Conservation (phyloP, 2,329 filamentous ascomycete genomes). For the Mycosphaerelloides madeirae region DNA sequence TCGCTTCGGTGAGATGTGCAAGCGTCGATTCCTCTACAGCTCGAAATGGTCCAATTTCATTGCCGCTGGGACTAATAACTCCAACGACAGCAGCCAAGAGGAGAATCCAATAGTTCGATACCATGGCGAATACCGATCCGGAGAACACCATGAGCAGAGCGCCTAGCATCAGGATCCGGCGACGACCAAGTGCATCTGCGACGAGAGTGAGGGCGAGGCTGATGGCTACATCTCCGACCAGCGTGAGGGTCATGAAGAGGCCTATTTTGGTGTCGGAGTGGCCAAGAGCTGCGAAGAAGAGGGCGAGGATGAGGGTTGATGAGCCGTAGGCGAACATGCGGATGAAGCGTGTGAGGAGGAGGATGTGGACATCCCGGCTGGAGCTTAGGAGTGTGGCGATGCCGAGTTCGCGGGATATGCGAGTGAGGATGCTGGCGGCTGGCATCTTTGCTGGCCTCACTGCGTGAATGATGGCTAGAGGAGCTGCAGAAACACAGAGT, state of each 20-base stretch:
- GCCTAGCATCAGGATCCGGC: constrained; percentile 26
- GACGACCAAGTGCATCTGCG: constrained; percentile 29
- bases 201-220: constrained; percentile 28
- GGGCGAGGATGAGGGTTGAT: constrained; percentile 30
- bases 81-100: constrained; percentile 31
- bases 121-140: constrained; percentile 27
- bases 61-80: constrained; percentile 32
- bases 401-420: constrained; percentile 39
- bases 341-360: constrained; percentile 56
- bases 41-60: constrained; percentile 34
- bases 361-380: constrained; percentile 51
- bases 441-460: constrained; percentile 1
- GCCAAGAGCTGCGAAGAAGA: constrained; percentile 28
- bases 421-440: neutral
- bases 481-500: no score
- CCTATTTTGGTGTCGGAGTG: constrained; percentile 29
- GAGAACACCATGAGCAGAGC: constrained; percentile 27
- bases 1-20: constrained; percentile 27
- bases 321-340: constrained; percentile 61
- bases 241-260: constrained; percentile 34
- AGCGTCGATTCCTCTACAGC: constrained; percentile 33
- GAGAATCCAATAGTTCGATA: constrained; percentile 27
- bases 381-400: constrained; percentile 42
- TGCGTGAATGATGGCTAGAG: neutral
- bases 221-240: constrained; percentile 31